These are phyloP conservation scores for Kwoniella europaea DNA, from an alignment of 768 basidiomycete species.

Conservation along the genomic window DNA sequence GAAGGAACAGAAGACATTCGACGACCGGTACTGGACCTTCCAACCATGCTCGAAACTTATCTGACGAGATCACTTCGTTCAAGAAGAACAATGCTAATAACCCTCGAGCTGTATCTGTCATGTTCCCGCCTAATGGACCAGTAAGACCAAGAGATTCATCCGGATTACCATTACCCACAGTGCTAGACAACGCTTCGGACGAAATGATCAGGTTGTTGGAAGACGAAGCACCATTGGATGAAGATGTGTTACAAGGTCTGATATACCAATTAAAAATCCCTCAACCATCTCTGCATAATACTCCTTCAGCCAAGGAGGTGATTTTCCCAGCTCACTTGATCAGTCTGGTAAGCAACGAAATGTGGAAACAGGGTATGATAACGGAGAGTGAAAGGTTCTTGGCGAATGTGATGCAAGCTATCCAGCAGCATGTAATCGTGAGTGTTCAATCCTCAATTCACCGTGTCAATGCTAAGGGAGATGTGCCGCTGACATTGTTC, in stretches of 20 bases:
- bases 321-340: slow-evolving; percentile 99
- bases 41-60: slow-evolving; percentile 69
- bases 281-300: slow-evolving; percentile 82
- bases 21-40: slow-evolving; percentile 59
- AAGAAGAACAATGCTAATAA: slow-evolving; percentile 41
- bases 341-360: slow-evolving; percentile 97
- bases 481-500: slow-evolving; percentile 2
- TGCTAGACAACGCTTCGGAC: slow-evolving; percentile 87
- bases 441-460: slow-evolving; percentile 50
- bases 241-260: slow-evolving; percentile 88
- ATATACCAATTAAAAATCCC: slow-evolving; percentile 92
- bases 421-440: slow-evolving; percentile 98
- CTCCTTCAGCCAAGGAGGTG: slow-evolving; percentile 94
- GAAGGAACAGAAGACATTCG: slow-evolving; percentile 46
- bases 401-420: slow-evolving; percentile 97
- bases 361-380: slow-evolving; percentile 99
- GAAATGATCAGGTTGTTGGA: slow-evolving; percentile 94
- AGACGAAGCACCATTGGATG: slow-evolving; percentile 84
- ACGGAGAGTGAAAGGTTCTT: slow-evolving; percentile 96
- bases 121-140: slow-evolving; percentile 53
- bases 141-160: slow-evolving; percentile 51
- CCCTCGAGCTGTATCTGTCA: slow-evolving; percentile 50
- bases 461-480: neutral
- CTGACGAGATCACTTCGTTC: slow-evolving; percentile 72
- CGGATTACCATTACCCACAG: slow-evolving; percentile 58